Percentiles rank a stretch among this genome's conserved stretches.
Conservation (phyloP, 495 filamentous ascomycete genomes). For the Xylaria nigripes region DNA sequence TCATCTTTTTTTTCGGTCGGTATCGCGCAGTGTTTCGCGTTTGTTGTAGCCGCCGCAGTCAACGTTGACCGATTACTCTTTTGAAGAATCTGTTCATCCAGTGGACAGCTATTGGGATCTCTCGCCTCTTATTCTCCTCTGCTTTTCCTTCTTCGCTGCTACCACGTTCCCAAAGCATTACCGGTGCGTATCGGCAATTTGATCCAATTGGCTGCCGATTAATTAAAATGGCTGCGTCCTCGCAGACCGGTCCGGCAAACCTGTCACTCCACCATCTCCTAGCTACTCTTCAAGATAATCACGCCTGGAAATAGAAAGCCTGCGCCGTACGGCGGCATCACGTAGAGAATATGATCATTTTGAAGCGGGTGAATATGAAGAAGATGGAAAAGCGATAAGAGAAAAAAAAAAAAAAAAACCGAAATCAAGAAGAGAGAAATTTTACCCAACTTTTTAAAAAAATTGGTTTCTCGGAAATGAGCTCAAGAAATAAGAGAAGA, state of each 20-base stretch:
- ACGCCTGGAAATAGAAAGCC: background rate
- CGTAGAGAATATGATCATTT: background rate
- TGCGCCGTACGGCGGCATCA: background rate
- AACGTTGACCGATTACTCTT: conserved; percentile 3
- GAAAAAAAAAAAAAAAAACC: background rate
- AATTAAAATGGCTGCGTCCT: conserved; percentile 14
- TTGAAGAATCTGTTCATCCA: background rate
- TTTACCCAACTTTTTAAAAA: background rate
- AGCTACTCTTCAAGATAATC: conserved; percentile 1
- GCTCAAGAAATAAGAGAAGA: background rate
- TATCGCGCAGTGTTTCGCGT: background rate
- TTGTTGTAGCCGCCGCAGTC: conserved; percentile 3
- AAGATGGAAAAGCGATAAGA: background rate
- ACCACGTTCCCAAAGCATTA: conserved; percentile 9
- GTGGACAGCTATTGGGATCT: conserved; percentile 1
- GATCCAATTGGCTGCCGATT: conserved; percentile 13
- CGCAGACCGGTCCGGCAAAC: conserved; percentile 12
- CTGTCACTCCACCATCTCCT: conserved; percentile 8
- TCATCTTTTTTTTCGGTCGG: background rate
- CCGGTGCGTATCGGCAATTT: conserved; percentile 2
- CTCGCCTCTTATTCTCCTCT: conserved; percentile 2
- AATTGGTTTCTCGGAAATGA: background rate
- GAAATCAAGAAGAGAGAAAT: background rate
- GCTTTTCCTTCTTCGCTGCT: conserved; percentile 8
- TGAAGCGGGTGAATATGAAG: background rate